phyloP scores from a whole-genome alignment of 495 filamentous ascomycete genomes.

The Xylaria cubensis region DNA sequence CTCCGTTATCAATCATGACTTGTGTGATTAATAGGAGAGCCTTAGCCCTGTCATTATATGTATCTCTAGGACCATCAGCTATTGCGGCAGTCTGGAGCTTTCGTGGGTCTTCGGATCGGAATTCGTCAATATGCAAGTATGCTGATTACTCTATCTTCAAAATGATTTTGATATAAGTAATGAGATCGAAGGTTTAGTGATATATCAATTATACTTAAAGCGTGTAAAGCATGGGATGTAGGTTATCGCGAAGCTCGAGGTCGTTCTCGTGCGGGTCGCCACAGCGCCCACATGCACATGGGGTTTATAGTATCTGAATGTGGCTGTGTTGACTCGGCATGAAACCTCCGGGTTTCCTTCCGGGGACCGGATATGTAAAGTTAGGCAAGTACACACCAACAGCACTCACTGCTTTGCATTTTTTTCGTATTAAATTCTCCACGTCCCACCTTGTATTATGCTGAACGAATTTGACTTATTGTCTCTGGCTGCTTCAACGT shows the following conservation, averaged over 20 bases:
- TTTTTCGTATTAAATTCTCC: not conserved
- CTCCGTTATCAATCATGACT: not conserved
- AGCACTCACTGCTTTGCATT: not conserved
- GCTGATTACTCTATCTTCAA: no score
- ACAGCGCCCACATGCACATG: not conserved
- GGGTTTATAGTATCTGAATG: not conserved
- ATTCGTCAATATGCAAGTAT: not conserved
- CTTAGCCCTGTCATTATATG: not conserved
- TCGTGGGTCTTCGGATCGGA: not conserved
- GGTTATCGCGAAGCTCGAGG: not conserved
- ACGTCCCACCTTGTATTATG: not conserved
- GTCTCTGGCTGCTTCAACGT: not conserved
- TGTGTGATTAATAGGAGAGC: not conserved
- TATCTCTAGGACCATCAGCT: not conserved
- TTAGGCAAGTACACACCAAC: not conserved
- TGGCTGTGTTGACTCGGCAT: conserved; percentile 12
- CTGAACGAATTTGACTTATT: not conserved
- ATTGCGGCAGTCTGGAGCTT: not conserved
- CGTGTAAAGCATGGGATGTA: not conserved
- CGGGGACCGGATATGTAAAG: not conserved
- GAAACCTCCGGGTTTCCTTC: conserved; percentile 11
- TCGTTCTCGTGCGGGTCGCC: not conserved
- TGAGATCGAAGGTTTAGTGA: not conserved
- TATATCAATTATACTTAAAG: not conserved
- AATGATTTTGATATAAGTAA: no score